phyloP scores from a whole-genome alignment of 208 protist species.

The Blastocrithidia nonstop region DNA sequence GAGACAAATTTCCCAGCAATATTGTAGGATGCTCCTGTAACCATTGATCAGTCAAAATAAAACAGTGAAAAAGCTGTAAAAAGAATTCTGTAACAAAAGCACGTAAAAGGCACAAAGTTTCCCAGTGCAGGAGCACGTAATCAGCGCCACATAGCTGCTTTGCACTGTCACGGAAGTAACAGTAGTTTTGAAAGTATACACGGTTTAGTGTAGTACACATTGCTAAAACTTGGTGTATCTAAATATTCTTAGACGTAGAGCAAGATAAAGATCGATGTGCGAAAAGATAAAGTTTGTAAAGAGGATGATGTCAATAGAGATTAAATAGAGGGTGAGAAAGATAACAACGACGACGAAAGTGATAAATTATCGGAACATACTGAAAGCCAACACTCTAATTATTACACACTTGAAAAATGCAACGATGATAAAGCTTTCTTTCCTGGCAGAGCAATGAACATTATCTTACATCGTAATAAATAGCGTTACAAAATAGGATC shows the following conservation, averaged over 20 bases:
- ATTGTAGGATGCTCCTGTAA: too few relatives aligned
- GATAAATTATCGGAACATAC: constrained; percentile 12
- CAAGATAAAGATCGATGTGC: not conserved
- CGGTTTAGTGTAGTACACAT: constrained; percentile 39
- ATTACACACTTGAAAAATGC: constrained; percentile 42
- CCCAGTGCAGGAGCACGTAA: constrained; percentile 79
- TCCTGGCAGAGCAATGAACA: constrained; percentile 69
- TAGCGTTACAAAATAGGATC: constrained; percentile 42
- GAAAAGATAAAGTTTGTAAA: not conserved
- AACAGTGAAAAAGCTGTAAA: too few relatives aligned
- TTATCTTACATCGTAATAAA: constrained; percentile 55
- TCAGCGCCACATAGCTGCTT: constrained; percentile 69
- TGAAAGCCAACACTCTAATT: too few relatives aligned
- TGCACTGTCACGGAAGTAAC: constrained; percentile 62
- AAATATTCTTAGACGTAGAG: constrained; percentile 12
- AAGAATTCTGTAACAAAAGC: too few relatives aligned
- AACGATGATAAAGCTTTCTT: constrained; percentile 86
- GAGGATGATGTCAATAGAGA: too few relatives aligned
- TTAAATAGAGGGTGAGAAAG: too few relatives aligned
- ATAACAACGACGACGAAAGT: too few relatives aligned
- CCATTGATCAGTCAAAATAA: too few relatives aligned
- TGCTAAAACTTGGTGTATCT: constrained; percentile 60
- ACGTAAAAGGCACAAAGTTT: constrained; percentile 14
- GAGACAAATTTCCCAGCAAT: constrained; percentile 70
- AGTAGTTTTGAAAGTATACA: constrained; percentile 78